These are phyloP conservation scores for Theobroma cacao DNA, from an alignment of 345 rosid species.

Conservation along the genomic window DNA sequence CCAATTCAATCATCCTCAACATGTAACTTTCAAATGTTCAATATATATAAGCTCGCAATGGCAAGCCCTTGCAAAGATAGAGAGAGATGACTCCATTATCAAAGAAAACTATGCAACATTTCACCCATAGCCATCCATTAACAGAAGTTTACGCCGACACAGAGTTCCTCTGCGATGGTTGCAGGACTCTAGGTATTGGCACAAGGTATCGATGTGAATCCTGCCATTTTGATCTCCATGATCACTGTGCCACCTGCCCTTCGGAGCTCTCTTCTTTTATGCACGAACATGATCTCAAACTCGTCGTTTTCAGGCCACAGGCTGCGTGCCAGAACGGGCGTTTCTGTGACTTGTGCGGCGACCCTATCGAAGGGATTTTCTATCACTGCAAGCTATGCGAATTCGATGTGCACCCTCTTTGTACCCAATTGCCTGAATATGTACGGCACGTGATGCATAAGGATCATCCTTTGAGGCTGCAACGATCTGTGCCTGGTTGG, in stretches of 20 bases:
- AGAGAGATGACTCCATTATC: neutral
- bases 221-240: neutral
- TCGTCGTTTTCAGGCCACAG: neutral
- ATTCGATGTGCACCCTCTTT: constrained; percentile 35
- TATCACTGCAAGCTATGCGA: constrained; percentile 34
- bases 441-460: constrained; percentile 32
- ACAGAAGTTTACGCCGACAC: neutral
- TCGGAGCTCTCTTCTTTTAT: neutral
- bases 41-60: neutral
- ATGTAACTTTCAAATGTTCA: neutral
- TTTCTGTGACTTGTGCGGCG: neutral
- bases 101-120: neutral
- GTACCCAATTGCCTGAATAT: constrained; percentile 34
- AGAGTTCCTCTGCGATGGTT: neutral
- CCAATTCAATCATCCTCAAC: neutral
- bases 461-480: constrained; percentile 29
- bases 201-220: neutral
- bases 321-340: neutral
- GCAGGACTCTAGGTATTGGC: neutral
- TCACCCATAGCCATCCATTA: neutral
- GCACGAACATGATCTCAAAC: neutral
- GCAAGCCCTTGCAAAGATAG: no score
- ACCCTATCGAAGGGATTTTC: constrained; percentile 27
- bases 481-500: constrained; percentile 1
- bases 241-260: neutral